These are phyloP conservation scores for Tetracladium marchalianum DNA, from an alignment of 495 filamentous ascomycete species.

Conservation along the genomic window DNA sequence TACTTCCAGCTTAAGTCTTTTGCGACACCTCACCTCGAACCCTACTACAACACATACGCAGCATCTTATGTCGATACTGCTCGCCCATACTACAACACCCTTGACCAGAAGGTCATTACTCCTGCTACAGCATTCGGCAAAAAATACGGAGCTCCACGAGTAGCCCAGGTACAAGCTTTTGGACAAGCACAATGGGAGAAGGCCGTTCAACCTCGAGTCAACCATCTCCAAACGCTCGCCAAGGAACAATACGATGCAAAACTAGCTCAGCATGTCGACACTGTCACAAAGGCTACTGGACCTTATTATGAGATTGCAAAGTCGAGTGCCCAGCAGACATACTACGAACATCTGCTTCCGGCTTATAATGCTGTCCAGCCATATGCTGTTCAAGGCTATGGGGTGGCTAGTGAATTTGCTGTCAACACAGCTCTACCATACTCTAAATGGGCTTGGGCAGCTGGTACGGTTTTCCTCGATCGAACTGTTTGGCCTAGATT, in stretches of 20 bases:
- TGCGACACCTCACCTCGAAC: conserved; percentile 64
- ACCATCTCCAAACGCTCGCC: conserved; percentile 46
- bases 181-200: conserved; percentile 67
- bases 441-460: conserved; percentile 56
- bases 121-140: conserved; percentile 57
- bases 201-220: conserved; percentile 61
- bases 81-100: conserved; percentile 59
- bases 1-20: conserved; percentile 63
- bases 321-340: conserved; percentile 50
- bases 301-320: conserved; percentile 66
- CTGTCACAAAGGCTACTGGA: conserved; percentile 38
- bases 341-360: conserved; percentile 64
- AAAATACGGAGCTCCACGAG: conserved; percentile 68
- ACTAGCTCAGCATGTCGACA: conserved; percentile 65
- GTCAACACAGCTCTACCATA: conserved; percentile 65
- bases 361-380: conserved; percentile 62
- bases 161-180: conserved; percentile 54
- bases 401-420: conserved; percentile 52
- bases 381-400: conserved; percentile 62
- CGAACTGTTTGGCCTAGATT: conserved; percentile 71
- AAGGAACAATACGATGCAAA: conserved; percentile 56
- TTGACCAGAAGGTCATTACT: conserved; percentile 56
- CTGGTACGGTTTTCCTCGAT: conserved; percentile 56
- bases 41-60: conserved; percentile 80
- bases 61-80: conserved; percentile 72